Evolutionary conservation across 2,329 filamentous ascomycete genomes (phyloP), one percentile per base, ranked within the genome.

Genomic region (Talaromyces verruculosus): DNA sequence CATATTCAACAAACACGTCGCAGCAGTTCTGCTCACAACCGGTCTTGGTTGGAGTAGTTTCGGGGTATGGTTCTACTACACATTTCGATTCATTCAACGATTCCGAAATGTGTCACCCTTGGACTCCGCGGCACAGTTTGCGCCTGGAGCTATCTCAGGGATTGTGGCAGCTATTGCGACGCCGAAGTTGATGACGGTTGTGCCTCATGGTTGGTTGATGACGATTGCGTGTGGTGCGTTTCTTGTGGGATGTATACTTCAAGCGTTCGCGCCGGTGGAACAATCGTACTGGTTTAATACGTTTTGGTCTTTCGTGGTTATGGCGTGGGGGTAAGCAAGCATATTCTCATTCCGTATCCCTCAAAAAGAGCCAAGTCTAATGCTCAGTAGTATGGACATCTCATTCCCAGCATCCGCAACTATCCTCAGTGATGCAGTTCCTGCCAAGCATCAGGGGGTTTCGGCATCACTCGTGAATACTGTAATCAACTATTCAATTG

Each of bases 401-500:
- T 85, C 82, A 2, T 89, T 89, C 69, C 88, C 88, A 0, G 84
- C 87, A 0, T 85, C 85, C 0, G 88, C 83, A 0, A 73, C 89
- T 7, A 82, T 90, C n/a, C 78, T 91, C 5, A 85, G 83, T 57
- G 83, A 89, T 69, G 77, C 77, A 1, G 78, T 84, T 67, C 71
- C 74, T 3, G 76, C 77, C 47, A 74, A 82, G 58, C 79, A 83
- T 65, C 84, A 85, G 70, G 84, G 84, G 11, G 77, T 85, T n/a
- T 82, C 83, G 1, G 83, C 82, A 0, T 86, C 82, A 33, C 73
- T 90, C 2, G 85, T 90, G 25, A 86, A 83, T 65, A 90, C 88
- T 0, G 81, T 87, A 10, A 84, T 90, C 67, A 90, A 91, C 75
- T 91, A 91, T 72, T 84, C 84, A 63, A 89, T 91, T 49, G 47